Conservation (phyloP, 139 green algal species). For the Pseudopediastrum boryanum region DNA sequence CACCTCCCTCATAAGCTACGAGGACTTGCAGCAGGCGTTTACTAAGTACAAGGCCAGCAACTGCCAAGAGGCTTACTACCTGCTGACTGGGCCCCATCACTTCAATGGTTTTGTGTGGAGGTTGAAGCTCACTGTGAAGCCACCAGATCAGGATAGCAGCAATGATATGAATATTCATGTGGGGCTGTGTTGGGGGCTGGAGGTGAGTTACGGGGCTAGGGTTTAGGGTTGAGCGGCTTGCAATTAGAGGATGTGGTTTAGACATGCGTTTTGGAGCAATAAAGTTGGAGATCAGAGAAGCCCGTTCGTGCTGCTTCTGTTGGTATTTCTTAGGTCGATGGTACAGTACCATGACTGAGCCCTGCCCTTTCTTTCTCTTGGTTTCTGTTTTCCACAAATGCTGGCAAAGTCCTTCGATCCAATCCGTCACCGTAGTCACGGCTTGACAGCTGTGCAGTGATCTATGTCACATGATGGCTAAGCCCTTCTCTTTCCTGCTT, state of each 20-base stretch:
- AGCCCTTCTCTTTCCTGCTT: not conserved
- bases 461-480: not conserved
- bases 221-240: not conserved
- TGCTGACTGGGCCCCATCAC: constrained; percentile 32
- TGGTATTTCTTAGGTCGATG: not conserved
- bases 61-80: constrained; percentile 39
- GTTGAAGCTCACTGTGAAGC: constrained; percentile 40
- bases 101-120: constrained; percentile 40
- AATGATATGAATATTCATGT: constrained; percentile 41
- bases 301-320: not conserved
- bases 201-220: not conserved
- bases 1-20: constrained; percentile 26
- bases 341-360: not conserved
- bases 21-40: constrained; percentile 36
- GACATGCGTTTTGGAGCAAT: no score
- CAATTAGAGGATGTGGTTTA: not conserved
- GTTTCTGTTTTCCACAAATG: not conserved
- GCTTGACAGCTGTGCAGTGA: no score
- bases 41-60: constrained; percentile 37
- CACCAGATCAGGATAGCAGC: constrained; percentile 2
- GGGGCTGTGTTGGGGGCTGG: constrained; percentile 36
- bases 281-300: no score
- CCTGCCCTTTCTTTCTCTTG: not conserved
- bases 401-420: not conserved
- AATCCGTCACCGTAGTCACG: no score